phyloP scores from a whole-genome alignment of 2,329 filamentous ascomycete species.

The Esteya vermicola region DNA sequence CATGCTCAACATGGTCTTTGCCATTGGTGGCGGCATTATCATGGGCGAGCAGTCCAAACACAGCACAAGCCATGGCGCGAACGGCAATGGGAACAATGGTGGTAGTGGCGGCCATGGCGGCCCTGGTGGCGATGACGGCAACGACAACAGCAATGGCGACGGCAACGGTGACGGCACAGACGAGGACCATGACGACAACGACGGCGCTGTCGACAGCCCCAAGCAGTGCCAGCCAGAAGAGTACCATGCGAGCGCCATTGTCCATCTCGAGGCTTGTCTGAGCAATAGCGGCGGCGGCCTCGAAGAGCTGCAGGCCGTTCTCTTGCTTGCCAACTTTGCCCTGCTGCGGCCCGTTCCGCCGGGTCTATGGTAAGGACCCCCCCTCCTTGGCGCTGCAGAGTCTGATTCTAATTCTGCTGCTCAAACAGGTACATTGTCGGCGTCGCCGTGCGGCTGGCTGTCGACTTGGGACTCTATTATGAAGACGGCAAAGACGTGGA shows the following conservation, averaged over 20 bases:
- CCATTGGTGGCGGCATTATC: conserved; percentile 88
- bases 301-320: conserved; percentile 85
- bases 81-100: neutral
- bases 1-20: conserved; percentile 92
- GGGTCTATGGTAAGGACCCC: conserved; percentile 74
- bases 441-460: conserved; percentile 76
- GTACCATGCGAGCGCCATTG: conserved; percentile 88
- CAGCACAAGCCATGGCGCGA: conserved; percentile 1
- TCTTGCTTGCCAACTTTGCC: conserved; percentile 82
- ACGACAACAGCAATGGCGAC: neutral
- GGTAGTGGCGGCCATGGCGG: neutral
- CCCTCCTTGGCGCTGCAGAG: no score
- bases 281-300: conserved; percentile 76
- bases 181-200: no score
- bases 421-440: conserved; percentile 68
- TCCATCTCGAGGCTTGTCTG: conserved; percentile 79
- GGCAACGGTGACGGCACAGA: neutral
- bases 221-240: conserved; percentile 69
- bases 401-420: no score
- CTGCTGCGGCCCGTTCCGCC: conserved; percentile 82
- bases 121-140: neutral
- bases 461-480: conserved; percentile 84
- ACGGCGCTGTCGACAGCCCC: conserved; percentile 11
- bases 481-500: conserved; percentile 64
- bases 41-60: conserved; percentile 47